Conservation (phyloP, 768 basidiomycete species). For the Russula brevipes region DNA sequence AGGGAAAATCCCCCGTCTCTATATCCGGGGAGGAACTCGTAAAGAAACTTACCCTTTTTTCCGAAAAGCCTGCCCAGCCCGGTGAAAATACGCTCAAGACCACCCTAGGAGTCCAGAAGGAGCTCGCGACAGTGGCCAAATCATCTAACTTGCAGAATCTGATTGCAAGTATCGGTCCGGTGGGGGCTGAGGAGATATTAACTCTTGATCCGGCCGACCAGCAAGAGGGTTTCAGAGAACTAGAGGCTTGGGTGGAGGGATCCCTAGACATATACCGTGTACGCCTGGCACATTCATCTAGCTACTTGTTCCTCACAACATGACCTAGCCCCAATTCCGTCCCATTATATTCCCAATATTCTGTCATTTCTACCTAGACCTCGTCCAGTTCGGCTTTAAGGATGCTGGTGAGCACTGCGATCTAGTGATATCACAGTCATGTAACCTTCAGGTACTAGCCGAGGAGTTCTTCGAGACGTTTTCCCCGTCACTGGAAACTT, state of each 20-base stretch:
- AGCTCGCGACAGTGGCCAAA: constrained; percentile 63
- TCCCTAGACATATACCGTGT: constrained; percentile 90
- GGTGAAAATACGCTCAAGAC: constrained; percentile 72
- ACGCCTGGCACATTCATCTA: constrained; percentile 28
- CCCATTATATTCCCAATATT: constrained; percentile 95
- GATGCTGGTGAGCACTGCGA: constrained; percentile 64
- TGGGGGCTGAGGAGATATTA: constrained; percentile 78
- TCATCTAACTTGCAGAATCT: constrained; percentile 68
- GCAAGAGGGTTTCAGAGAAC: constrained; percentile 77
- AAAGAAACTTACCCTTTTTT: constrained; percentile 59
- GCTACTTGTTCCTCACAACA: constrained; percentile 11
- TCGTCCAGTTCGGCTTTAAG: constrained; percentile 85
- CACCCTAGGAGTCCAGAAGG: constrained; percentile 57
- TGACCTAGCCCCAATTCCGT: constrained; percentile 77
- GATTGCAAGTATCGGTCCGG: constrained; percentile 69
- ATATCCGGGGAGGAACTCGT: constrained; percentile 48
- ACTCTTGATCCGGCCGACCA: constrained; percentile 80
- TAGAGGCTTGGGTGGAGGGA: constrained; percentile 86
- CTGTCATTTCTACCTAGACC: constrained; percentile 93
- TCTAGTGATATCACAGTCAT: constrained; percentile 15
- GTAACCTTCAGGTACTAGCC: constrained; percentile 41
- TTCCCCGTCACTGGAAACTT: constrained; percentile 56
- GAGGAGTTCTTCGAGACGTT: constrained; percentile 69
- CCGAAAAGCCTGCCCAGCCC: constrained; percentile 59
- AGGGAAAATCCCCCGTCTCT: constrained; percentile 33